These are phyloP conservation scores for Paramyrothecium roridum DNA, from an alignment of 2,329 filamentous ascomycete genomes.

Conservation along the genomic window DNA sequence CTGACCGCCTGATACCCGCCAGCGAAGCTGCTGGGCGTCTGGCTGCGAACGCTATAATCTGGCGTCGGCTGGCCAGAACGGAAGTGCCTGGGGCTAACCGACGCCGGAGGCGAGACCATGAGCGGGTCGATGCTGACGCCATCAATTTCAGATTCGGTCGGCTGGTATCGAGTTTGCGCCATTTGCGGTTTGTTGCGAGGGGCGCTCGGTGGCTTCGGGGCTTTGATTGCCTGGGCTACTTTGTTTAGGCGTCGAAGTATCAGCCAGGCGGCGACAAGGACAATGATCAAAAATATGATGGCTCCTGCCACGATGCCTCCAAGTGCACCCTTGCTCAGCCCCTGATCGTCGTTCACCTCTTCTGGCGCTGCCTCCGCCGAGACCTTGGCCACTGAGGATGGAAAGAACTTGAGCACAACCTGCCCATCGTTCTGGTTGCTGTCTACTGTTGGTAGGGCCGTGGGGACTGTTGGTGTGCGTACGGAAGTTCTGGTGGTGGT, in stretches of 20 bases:
- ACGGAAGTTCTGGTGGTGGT: conserved; percentile 36
- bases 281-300: conserved; percentile 42
- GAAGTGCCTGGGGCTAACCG: neutral
- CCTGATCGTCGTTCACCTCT: conserved; percentile 13
- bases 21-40: conserved; percentile 16
- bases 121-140: conserved; percentile 39
- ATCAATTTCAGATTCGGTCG: conserved; percentile 40
- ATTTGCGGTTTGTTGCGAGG: conserved; percentile 29
- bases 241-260: conserved; percentile 48
- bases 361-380: conserved; percentile 20
- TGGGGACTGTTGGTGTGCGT: conserved; percentile 33
- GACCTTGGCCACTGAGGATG: conserved; percentile 39
- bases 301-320: conserved; percentile 54
- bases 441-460: conserved; percentile 20
- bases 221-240: conserved; percentile 36
- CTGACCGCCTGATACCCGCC: conserved; percentile 21
- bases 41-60: conserved; percentile 23
- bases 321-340: conserved; percentile 37
- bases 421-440: conserved; percentile 19
- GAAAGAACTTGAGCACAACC: conserved; percentile 39
- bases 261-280: conserved; percentile 43
- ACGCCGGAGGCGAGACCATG: conserved; percentile 23
- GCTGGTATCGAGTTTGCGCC: conserved; percentile 23
- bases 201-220: conserved; percentile 27
- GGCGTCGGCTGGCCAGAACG: conserved; percentile 9